Base-by-base conservation (phyloP, 208 protist genomes). In the Leishmania aethiopica region DNA sequence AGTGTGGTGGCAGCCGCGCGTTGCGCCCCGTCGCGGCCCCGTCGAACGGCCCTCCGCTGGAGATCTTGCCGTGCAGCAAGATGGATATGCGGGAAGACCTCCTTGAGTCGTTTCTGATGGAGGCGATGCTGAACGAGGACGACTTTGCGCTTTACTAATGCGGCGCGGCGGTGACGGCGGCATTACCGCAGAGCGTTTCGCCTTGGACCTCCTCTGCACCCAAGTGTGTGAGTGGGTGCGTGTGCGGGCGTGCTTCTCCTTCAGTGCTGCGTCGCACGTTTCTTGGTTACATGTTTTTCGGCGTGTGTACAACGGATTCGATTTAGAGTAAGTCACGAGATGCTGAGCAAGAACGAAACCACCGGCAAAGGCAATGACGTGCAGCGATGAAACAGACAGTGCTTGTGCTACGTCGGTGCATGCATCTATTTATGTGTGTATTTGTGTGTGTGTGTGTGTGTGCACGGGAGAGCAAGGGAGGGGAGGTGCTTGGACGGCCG, bases 51-150 rank as follows among this genome's bases (percentile, higher is more conserved):
- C 89, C 88, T 17, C 83, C 91, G 17, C n/a, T 89, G 59, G 75
- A 88, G 32, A n/a, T 91, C 42, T 85, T 96, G 49, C 93, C 93
- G 3, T 84, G 84, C 28, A 94, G 88, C 70, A 89, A 86, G 15
- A 75, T 81, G n/a, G 91, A 94, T 55, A 85, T 93, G 72, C 86
- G 86, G 28, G 88, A 89, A 75, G 89, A 92, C 67, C 67, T 93
- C 35, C 79, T 96, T 3, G 89, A 94, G 57, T 79, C 80, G 8
- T 91, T 88, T 59, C 80, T 96, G 47, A 88, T 90, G 79, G 90
- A 90, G 4, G 84, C 83, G 17, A 60, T 79, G 47, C 79, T 95
- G 7, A 76, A 86, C 8, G 89, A 91, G 32, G 88, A 89, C 62
- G 88, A 92, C 74, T 91, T 91, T 51, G 55, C 66, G 53, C 60